Evolutionary conservation across 345 rosid species (phyloP).

Genomic region (Eutrema yunnanense): DNA sequence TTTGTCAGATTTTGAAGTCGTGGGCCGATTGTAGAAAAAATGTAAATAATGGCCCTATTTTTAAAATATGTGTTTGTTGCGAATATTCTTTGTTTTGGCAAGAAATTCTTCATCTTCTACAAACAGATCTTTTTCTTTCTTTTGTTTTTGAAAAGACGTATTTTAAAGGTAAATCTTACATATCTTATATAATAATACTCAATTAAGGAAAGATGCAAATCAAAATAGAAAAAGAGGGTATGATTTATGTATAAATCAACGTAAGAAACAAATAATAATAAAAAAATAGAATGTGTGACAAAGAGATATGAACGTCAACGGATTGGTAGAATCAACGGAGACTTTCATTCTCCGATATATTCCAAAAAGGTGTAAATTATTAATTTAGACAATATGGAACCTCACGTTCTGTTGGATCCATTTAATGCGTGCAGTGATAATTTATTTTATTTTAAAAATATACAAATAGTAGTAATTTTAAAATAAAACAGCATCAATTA

Average conservation of each 20-base stretch:
- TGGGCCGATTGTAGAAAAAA: background rate
- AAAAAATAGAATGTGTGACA: constrained; percentile 24
- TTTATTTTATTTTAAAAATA: background rate
- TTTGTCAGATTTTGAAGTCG: background rate
- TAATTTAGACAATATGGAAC: constrained; percentile 33
- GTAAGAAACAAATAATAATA: background rate
- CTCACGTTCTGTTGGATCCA: constrained; percentile 35
- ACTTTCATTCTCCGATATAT: constrained; percentile 70
- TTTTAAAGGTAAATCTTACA: background rate
- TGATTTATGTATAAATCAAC: background rate
- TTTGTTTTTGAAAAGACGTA: background rate
- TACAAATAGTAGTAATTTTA: background rate
- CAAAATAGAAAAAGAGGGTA: background rate
- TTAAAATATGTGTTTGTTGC: background rate
- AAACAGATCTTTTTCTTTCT: background rate
- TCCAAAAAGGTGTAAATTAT: constrained; percentile 32
- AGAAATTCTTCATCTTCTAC: background rate
- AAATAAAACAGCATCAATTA: constrained; percentile 17
- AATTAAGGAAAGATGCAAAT: background rate
- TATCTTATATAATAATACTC: background rate
- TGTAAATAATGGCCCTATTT: background rate
- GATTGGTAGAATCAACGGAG: constrained; percentile 60
- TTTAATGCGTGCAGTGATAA: constrained; percentile 29
- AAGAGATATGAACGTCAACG: constrained; percentile 33
- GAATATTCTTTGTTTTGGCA: background rate